A percentile compares a stretch with the other conserved stretches of the same genome.
Conservation (phyloP, 495 filamentous ascomycete genomes). For the Xylaria venustula region DNA sequence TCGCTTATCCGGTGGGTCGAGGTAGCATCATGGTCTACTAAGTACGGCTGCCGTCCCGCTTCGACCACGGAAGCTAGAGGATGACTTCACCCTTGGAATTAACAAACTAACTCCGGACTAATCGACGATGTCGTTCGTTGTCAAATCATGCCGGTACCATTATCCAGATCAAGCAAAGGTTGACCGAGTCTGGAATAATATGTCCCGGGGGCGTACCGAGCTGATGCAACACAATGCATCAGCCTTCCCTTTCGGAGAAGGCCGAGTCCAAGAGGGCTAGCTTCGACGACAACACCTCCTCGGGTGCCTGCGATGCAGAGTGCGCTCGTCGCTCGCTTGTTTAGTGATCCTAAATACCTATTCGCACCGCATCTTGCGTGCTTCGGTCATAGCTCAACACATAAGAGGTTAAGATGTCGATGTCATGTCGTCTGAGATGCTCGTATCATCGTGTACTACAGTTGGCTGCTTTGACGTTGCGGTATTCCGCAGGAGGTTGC, state of each 20-base stretch:
- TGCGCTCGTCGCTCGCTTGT: neutral
- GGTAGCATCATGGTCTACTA: neutral
- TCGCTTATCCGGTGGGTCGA: neutral
- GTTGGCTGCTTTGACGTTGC: too few relatives aligned
- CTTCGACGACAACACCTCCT: neutral
- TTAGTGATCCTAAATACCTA: too few relatives aligned
- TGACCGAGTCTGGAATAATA: neutral
- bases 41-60: neutral
- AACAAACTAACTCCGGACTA: neutral
- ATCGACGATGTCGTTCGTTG: neutral
- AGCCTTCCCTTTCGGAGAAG: conserved; percentile 6
- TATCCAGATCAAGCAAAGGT: neutral
- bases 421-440: too few relatives aligned
- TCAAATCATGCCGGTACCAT: neutral
- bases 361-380: too few relatives aligned
- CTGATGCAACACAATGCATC: neutral
- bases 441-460: too few relatives aligned
- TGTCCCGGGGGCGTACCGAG: neutral
- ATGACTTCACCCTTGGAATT: conserved; percentile 1
- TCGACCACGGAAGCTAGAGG: neutral
- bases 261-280: neutral
- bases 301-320: neutral
- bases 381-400: too few relatives aligned
- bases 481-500: too few relatives aligned
- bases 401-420: too few relatives aligned